Evolutionary conservation across 2,329 filamentous ascomycete species (phyloP).

Genomic region (Sporothrix protearum): DNA sequence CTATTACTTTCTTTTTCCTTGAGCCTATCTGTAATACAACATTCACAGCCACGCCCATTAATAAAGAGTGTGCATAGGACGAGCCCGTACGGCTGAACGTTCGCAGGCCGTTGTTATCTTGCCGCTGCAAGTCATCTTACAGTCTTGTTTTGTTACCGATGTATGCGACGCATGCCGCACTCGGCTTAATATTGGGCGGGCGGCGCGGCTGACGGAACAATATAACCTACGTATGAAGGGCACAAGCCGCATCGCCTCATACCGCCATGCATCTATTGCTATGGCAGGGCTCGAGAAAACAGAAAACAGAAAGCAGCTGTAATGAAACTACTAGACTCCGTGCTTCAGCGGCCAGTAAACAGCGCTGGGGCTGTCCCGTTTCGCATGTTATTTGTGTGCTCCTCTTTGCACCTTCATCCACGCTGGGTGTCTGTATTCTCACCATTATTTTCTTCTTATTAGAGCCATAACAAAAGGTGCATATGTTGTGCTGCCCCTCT

Average conservation of each 20-base stretch:
- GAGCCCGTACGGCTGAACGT: background rate
- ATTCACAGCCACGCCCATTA: constrained; percentile 11
- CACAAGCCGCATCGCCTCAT: background rate
- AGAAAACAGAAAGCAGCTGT: too few relatives aligned
- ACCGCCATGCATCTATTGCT: too few relatives aligned
- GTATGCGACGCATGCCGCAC: background rate
- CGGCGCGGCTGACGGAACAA: constrained; percentile 9
- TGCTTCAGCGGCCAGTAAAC: too few relatives aligned
- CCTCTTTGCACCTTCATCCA: too few relatives aligned
- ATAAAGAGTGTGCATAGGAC: background rate
- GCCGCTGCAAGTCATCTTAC: background rate
- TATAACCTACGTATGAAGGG: background rate
- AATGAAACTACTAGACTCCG: too few relatives aligned
- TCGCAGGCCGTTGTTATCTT: background rate
- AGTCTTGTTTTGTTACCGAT: too few relatives aligned
- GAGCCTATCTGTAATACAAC: background rate
- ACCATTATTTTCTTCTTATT: too few relatives aligned
- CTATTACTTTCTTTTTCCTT: background rate
- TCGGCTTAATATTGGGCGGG: background rate
- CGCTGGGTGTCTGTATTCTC: too few relatives aligned
- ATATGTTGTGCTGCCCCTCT: background rate
- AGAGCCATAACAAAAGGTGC: background rate
- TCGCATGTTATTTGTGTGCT: too few relatives aligned
- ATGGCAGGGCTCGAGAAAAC: too few relatives aligned
- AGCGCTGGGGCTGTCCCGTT: too few relatives aligned